A percentile compares a stretch with the other conserved stretches of the same genome.
Evolutionary conservation across 1,284 basidiomycete genomes (phyloP).

Genomic region (Malassezia sympodialis): DNA sequence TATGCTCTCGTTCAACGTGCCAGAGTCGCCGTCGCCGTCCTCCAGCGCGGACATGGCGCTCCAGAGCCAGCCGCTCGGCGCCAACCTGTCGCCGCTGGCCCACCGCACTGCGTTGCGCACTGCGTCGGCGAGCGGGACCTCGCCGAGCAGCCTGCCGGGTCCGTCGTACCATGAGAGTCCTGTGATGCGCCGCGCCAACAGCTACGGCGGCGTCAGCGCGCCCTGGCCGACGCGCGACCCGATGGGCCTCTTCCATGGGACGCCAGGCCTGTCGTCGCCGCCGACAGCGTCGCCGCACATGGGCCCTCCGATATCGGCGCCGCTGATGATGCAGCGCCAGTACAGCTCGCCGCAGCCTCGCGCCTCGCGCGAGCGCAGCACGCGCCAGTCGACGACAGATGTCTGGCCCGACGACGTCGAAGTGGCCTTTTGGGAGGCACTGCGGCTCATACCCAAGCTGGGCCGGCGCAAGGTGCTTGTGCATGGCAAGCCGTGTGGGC

Average conservation of each 20-base stretch:
- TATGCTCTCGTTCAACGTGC: slow-evolving; percentile 6
- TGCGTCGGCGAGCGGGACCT: not conserved
- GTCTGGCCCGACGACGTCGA: slow-evolving; percentile 51
- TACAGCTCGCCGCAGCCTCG: slow-evolving; percentile 17
- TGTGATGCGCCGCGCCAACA: slow-evolving; percentile 10
- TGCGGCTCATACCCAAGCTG: slow-evolving; percentile 50
- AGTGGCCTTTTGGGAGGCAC: slow-evolving; percentile 50
- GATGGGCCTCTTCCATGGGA: slow-evolving; percentile 5
- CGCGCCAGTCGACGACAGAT: slow-evolving; percentile 44
- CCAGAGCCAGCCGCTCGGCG: not conserved
- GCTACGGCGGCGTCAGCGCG: slow-evolving; percentile 4
- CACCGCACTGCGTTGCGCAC: slow-evolving; percentile 8
- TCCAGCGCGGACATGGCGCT: not conserved
- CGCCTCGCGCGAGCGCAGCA: slow-evolving; percentile 11
- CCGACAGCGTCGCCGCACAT: not conserved
- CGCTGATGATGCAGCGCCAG: slow-evolving; percentile 9
- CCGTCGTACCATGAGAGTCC: not conserved
- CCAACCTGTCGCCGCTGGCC: slow-evolving; percentile 12
- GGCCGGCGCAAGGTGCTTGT: slow-evolving; percentile 52
- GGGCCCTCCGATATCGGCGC: slow-evolving; percentile 1
- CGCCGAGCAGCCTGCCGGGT: not conserved
- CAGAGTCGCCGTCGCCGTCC: slow-evolving; percentile 8
- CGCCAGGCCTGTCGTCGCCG: not conserved
- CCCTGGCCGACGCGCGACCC: slow-evolving; percentile 8
- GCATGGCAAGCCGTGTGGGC: slow-evolving; percentile 51